Base-by-base conservation (phyloP, 2,329 filamentous ascomycete species). In the Calonectria ilicicola region DNA sequence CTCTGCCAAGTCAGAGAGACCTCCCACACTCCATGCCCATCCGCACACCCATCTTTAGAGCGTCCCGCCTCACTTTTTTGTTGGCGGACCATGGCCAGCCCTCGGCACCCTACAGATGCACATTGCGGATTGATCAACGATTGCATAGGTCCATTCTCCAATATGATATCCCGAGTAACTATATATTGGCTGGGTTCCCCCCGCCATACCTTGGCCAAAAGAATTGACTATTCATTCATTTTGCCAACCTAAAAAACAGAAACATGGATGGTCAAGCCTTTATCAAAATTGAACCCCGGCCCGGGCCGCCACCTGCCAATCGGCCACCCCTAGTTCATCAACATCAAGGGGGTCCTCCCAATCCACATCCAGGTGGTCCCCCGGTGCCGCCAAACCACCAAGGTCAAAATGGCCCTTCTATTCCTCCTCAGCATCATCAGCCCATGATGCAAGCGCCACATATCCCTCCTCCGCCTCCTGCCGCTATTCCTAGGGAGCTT, bases 401-500 rank as follows among this genome's bases (percentile, higher is more conserved):
- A n/a, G n/a, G 27, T 19, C 56, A 26, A 23, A 47, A 15, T 10
- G 9, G 29, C 7, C 38, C 29, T 10, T 51, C 68, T 29, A 42
- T 29, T 32, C 65, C 40, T 8, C 46, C n/a, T n/a, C n/a, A n/a
- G n/a, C n/a, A 66, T 40, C 63, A 60, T n/a, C 67, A 40, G 42
- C 40, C 63, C 67, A 67, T 63, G 21, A 63, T 67, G 66, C 67
- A 65, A 47, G 47, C 23, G 62, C 72, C 47, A n/a, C 68, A 68
- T 35, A 69, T 74, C 35, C 72, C 72, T 46, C 75, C 73, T n/a
- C 75, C 72, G 53, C 78, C 74, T 15, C 44, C 29, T 6, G 35
- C 66, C 6, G 72, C 72, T n/a, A 58, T 76, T 23, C 73, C 73
- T 12, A 40, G 42, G 40, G 74, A 78, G 26, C 74, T 79, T 44